A percentile compares a stretch with the other conserved stretches of the same genome.
These are phyloP conservation scores for Hamamelis virginiana DNA, from an alignment of 164 flowering plant genomes.

Conservation along the genomic window DNA sequence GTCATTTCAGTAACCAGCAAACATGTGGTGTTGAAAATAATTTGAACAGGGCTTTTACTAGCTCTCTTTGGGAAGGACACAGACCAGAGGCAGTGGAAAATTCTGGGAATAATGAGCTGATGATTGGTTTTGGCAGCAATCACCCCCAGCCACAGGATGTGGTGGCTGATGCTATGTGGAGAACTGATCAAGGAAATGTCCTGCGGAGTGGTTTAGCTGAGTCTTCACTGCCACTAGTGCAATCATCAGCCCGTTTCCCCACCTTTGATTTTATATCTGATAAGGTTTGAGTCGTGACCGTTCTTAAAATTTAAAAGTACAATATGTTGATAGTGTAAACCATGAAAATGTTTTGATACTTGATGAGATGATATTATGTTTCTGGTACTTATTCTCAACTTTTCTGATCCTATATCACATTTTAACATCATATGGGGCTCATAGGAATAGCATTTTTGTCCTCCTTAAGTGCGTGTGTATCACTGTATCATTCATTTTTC, in stretches of 20 bases:
- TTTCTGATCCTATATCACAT: neutral
- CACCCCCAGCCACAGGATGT: slow-evolving; percentile 22
- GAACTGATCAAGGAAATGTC: slow-evolving; percentile 23
- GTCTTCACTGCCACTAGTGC: slow-evolving; percentile 25
- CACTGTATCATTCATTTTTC: too few relatives aligned
- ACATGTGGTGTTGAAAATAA: slow-evolving; percentile 17
- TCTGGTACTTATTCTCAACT: neutral
- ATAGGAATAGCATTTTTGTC: too few relatives aligned
- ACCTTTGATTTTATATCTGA: slow-evolving; percentile 25
- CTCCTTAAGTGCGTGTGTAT: too few relatives aligned
- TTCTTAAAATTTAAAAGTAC: neutral
- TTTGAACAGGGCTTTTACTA: slow-evolving; percentile 18
- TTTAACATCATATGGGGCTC: neutral
- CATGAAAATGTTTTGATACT: neutral
- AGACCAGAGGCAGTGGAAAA: slow-evolving; percentile 18
- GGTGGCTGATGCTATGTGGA: slow-evolving; percentile 27
- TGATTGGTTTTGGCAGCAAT: slow-evolving; percentile 27
- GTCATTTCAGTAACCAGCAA: slow-evolving; percentile 22
- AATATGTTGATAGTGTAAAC: neutral
- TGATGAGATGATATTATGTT: neutral
- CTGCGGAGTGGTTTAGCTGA: slow-evolving; percentile 25
- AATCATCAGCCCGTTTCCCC: slow-evolving; percentile 29
- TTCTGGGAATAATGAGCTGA: slow-evolving; percentile 18
- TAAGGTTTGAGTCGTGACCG: slow-evolving; percentile 31
- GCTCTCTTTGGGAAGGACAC: slow-evolving; percentile 20